Base-by-base conservation (phyloP, 257 asterid species). In the Ophiorrhiza pumila region DNA sequence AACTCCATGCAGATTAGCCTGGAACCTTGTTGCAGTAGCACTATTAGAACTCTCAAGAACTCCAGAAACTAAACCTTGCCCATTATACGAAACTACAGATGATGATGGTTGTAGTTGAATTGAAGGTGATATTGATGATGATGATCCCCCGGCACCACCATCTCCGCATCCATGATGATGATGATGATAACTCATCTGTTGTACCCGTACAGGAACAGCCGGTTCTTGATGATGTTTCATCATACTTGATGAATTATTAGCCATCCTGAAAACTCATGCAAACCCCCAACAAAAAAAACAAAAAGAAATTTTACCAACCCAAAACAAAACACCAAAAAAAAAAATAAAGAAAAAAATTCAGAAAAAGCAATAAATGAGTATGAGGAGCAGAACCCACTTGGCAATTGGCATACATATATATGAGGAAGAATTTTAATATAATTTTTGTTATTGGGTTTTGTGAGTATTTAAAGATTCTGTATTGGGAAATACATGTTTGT, bases 1-100 rank as follows among this genome's bases (percentile, higher is more conserved):
- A 66, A 93, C 83, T 31, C 85, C 86, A 74, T 87, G 93, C 79
- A 89, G 87, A 22, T 89, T 52, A 43, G 80, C 85, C 82, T 86
- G 93, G 57, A 89, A 93, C 76, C 84, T 87, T 35, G 94, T 92
- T 31, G 74, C 52, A 39, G 77, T 25, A 25, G 74, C 68, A n/a
- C 31, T 20, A 56, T 39, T 18, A 42, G 74, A 57, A 65, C 58
- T 77, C 62, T 77, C 81, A 37, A 68, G 60, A 64, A 52, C 46
- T 35, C 76, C 80, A 52, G 75, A 53, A 35, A 56, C 72, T 5
- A 56, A 59, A 27, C 34, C 41, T 59, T 35, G 67, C 23, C 77
- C 82, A 60, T 73, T 69, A 34, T 68, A 73, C 8, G 60, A 49
- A 69, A 58, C 68, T 0, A 45, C 27, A 2, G 55, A 10, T 22